Evolutionary conservation across 805 yeast species (phyloP), one percentile per base, ranked within the genome.

Genomic region (Candida boleticola): DNA sequence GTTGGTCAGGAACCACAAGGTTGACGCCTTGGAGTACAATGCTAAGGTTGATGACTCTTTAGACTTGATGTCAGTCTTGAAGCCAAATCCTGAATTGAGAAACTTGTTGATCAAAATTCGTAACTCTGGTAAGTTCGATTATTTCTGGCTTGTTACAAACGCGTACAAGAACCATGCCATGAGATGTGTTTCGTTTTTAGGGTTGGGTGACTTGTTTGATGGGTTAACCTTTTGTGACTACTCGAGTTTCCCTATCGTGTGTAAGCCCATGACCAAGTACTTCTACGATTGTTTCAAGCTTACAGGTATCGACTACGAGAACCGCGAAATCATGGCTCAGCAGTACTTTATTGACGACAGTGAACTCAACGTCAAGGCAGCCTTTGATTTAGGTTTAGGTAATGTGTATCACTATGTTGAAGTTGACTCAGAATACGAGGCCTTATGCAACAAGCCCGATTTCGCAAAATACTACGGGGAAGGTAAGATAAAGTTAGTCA

Each of bases 141-240:
- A 82, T 55, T 67, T 92, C 48, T 92, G 99, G 99, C 74, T 93
- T 34, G 85, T 89, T 55, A 92, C 99, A 3, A 92, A 92, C 60
- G 98, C 99, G 1, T 92, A 92, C 66, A 82, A 83, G 58, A 89
- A 80, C 55, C 99, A 92, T 63, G 99, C 92, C 0, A 54, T 82
- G 35, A 73, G 97, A 38, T 95, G 89, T 23, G 73, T 89, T 16
- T 74, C 81, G 33, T 70, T 92, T 37, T 68, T 92, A 37, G 97
- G 97, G 1, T 61, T 92, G 22, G 97, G 92, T n/a, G 97, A 90
- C 59, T 58, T 89, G 41, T 90, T 93, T 58, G 98, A 92, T 50
- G 99, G 99, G 0, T 74, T 93, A 51, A 89, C 97, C 1, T 92
- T 70, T 63, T 93, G 99, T 66, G 95, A 93, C 65, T 93, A 93